A percentile compares a stretch with the other conserved stretches of the same genome.
Evolutionary conservation across 768 basidiomycete genomes (phyloP).

Genomic region (Dioszegia hungarica): DNA sequence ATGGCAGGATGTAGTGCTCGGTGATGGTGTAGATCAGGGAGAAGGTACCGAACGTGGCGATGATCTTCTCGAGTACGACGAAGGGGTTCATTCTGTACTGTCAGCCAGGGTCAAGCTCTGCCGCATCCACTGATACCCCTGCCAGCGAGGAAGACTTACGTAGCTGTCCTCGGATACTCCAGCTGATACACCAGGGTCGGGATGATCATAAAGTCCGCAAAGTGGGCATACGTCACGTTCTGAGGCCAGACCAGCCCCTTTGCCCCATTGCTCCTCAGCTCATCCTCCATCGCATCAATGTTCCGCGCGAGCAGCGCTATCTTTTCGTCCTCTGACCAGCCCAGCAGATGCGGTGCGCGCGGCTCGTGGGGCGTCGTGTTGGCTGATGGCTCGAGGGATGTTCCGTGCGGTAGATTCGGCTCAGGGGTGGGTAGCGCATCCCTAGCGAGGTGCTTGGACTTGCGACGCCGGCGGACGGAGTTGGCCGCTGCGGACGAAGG

Average conservation of each 20-base stretch:
- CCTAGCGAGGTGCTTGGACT: constrained; percentile 7
- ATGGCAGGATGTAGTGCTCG: constrained; percentile 87
- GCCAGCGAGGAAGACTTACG: constrained; percentile 52
- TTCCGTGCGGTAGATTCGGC: constrained; percentile 35
- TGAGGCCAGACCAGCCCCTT: constrained; percentile 69
- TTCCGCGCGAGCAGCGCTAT: constrained; percentile 69
- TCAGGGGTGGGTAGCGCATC: constrained; percentile 28
- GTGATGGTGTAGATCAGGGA: constrained; percentile 75
- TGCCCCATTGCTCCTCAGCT: constrained; percentile 66
- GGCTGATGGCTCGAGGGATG: constrained; percentile 45
- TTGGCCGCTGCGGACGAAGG: not conserved
- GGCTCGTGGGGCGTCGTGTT: constrained; percentile 29
- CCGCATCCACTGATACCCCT: not conserved
- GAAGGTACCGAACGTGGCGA: constrained; percentile 94
- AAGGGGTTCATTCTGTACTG: constrained; percentile 55
- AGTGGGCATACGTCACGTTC: constrained; percentile 76
- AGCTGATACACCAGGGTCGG: constrained; percentile 94
- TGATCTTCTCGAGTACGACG: constrained; percentile 68
- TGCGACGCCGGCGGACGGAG: constrained; percentile 4
- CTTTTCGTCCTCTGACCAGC: constrained; percentile 61
- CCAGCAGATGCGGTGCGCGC: constrained; percentile 50
- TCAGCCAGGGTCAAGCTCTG: not conserved
- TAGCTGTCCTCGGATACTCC: constrained; percentile 86
- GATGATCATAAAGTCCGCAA: constrained; percentile 75
- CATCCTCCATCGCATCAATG: constrained; percentile 68